Evolutionary conservation across 768 basidiomycete genomes (phyloP).

Genomic region (Phylloporus sp.): DNA sequence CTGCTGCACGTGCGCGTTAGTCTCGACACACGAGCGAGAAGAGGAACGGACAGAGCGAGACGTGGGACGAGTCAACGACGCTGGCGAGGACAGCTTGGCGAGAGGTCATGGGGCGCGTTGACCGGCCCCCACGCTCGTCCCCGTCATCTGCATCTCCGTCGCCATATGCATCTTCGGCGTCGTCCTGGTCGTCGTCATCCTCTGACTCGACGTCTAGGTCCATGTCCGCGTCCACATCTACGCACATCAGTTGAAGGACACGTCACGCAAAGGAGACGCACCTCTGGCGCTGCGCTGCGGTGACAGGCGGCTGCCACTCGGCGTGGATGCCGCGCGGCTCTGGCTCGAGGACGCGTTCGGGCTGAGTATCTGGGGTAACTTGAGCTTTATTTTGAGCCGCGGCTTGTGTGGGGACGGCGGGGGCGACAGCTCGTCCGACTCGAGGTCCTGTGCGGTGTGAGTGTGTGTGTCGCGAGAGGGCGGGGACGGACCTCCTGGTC

Average conservation of each 20-base stretch:
- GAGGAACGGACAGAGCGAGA: conserved; percentile 48
- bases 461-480: neutral
- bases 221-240: neutral
- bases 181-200: conserved; percentile 37
- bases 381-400: conserved; percentile 60
- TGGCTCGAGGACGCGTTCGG: conserved; percentile 31
- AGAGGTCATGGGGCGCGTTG: conserved; percentile 44
- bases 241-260: neutral
- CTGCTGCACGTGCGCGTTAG: conserved; percentile 2
- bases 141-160: conserved; percentile 7
- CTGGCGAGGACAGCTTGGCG: conserved; percentile 71
- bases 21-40: neutral
- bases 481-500: conserved; percentile 15
- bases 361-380: conserved; percentile 41
- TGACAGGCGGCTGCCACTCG: conserved; percentile 21
- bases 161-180: conserved; percentile 28
- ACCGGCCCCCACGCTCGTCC: conserved; percentile 35
- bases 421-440: conserved; percentile 34
- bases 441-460: conserved; percentile 24
- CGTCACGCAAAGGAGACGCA: neutral
- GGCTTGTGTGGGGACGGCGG: conserved; percentile 35
- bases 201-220: conserved; percentile 38
- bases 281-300: conserved; percentile 26
- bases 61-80: conserved; percentile 64
- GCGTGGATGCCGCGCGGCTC: conserved; percentile 25